Evolutionary conservation across 1,284 basidiomycete genomes (phyloP), one percentile per base, ranked within the genome.

Genomic region (Tylopilus sp.): DNA sequence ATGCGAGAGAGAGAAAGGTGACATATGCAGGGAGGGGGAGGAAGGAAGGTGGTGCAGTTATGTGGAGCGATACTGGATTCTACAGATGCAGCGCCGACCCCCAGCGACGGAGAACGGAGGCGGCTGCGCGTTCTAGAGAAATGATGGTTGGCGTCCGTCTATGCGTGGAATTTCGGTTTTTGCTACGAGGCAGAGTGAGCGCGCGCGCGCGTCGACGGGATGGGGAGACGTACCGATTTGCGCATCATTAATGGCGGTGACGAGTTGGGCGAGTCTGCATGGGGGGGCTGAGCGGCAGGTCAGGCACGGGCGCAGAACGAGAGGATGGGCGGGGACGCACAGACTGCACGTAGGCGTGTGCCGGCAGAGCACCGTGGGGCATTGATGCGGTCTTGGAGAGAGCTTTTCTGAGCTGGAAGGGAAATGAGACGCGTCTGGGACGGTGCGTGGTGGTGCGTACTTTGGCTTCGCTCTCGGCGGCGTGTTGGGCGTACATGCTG

Each of bases 381-480:
- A 61, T 53, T 4, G 70, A 70, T 0, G 72, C 68, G 1, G 73
- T 72, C 66, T 75, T 75, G 52, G 74, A 73, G 34, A 80, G 61
- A 44, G 74, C 76, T 54, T 74, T 76, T 70, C 74, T 69, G 8
- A 79, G 72, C 77, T 79, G 54, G 39, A 11, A 19, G 28, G 11
- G 33, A 25, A 45, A 45, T 53, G 51, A 55, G 55, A 48, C 42
- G 52, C 35, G 54, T 36, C 48, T 3, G 48, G 26, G n/a, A n/a
- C 19, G 11, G 21, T 7, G 6, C 0, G 0, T 1, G 16, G 0
- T 10, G n/a, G 6, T 7, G 37, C 43, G 56, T 48, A 86, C 86
- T 78, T 88, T 86, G 35, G 83, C 85, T 67, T 87, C 81, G 58
- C 84, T 85, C 65, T 86, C 80, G 16, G 80, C 78, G 29, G 79